Percentiles rank a stretch among this genome's conserved stretches.
Evolutionary conservation across 495 filamentous ascomycete species (phyloP).

Genomic region (Aspergillus cavernicola): DNA sequence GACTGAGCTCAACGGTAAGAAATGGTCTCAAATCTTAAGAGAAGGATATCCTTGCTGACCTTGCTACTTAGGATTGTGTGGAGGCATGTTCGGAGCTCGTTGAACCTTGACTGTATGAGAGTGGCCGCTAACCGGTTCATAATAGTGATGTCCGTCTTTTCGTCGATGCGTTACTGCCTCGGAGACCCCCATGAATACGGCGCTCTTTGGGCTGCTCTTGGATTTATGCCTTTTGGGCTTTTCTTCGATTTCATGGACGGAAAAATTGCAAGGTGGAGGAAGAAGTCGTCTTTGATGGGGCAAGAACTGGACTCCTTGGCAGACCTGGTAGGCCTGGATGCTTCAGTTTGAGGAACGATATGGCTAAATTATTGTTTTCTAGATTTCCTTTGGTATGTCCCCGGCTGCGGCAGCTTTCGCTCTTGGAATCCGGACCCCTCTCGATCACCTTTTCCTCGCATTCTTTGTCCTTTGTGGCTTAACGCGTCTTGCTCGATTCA

Average conservation of each 20-base stretch:
- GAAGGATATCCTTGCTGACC: slow-evolving; percentile 18
- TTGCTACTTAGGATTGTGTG: slow-evolving; percentile 45
- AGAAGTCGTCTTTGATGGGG: slow-evolving; percentile 95
- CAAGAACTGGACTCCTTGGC: slow-evolving; percentile 98
- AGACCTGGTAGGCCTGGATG: slow-evolving; percentile 65
- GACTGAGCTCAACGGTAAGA: slow-evolving; percentile 86
- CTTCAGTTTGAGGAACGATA: neutral
- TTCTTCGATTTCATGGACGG: slow-evolving; percentile 99
- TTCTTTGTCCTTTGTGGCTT: slow-evolving; percentile 95
- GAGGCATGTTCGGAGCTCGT: slow-evolving; percentile 37
- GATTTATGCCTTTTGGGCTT: slow-evolving; percentile 85
- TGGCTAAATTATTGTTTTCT: slow-evolving; percentile 12
- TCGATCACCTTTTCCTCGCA: slow-evolving; percentile 80
- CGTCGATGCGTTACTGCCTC: slow-evolving; percentile 90
- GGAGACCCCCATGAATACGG: slow-evolving; percentile 60
- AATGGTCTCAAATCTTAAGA: neutral
- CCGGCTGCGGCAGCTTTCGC: slow-evolving; percentile 86
- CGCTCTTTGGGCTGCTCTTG: slow-evolving; percentile 76
- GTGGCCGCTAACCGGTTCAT: slow-evolving; percentile 22
- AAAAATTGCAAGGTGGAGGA: slow-evolving; percentile 90
- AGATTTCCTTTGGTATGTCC: slow-evolving; percentile 95
- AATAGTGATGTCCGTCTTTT: slow-evolving; percentile 86
- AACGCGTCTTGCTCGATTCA: slow-evolving; percentile 92
- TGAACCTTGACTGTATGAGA: slow-evolving; percentile 1
- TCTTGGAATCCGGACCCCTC: slow-evolving; percentile 78